Percentiles rank a stretch among this genome's conserved stretches.
phyloP scores from a whole-genome alignment of 352 stramenopile species.

The Globisporangium takayamanum region DNA sequence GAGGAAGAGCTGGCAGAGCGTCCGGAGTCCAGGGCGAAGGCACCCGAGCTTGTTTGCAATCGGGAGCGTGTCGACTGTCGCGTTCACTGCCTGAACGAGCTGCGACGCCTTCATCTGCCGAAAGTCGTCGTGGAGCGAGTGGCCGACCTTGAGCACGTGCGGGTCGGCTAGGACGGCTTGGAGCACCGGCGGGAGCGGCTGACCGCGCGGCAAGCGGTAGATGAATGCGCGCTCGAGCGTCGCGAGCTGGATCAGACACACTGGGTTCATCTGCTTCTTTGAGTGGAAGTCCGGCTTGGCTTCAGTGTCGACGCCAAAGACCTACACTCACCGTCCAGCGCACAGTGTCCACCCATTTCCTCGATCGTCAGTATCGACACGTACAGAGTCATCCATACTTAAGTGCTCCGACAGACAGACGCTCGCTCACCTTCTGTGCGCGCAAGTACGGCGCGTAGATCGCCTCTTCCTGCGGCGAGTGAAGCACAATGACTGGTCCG shows the following conservation, averaged over 20 bases:
- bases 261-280: slow-evolving; percentile 48
- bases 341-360: neutral
- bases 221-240: slow-evolving; percentile 70
- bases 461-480: slow-evolving; percentile 51
- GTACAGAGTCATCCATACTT: neutral
- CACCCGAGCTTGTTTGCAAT: slow-evolving; percentile 76
- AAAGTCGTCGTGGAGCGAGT: slow-evolving; percentile 76
- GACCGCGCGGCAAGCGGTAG: slow-evolving; percentile 52
- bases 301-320: slow-evolving; percentile 76
- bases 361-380: neutral
- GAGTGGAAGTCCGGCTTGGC: slow-evolving; percentile 62
- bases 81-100: slow-evolving; percentile 52
- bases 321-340: slow-evolving; percentile 4
- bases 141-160: slow-evolving; percentile 65
- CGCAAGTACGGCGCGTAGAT: slow-evolving; percentile 41
- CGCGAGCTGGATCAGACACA: slow-evolving; percentile 74
- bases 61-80: slow-evolving; percentile 75
- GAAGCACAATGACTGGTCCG: slow-evolving; percentile 52
- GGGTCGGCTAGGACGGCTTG: slow-evolving; percentile 50
- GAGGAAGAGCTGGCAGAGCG: slow-evolving; percentile 71
- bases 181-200: slow-evolving; percentile 48
- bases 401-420: neutral
- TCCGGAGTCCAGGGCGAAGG: slow-evolving; percentile 62
- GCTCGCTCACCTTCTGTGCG: slow-evolving; percentile 33
- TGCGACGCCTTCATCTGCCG: slow-evolving; percentile 46